Conservation (phyloP, 2,329 filamentous ascomycete genomes). For the Pseudopithomyces maydicus region DNA sequence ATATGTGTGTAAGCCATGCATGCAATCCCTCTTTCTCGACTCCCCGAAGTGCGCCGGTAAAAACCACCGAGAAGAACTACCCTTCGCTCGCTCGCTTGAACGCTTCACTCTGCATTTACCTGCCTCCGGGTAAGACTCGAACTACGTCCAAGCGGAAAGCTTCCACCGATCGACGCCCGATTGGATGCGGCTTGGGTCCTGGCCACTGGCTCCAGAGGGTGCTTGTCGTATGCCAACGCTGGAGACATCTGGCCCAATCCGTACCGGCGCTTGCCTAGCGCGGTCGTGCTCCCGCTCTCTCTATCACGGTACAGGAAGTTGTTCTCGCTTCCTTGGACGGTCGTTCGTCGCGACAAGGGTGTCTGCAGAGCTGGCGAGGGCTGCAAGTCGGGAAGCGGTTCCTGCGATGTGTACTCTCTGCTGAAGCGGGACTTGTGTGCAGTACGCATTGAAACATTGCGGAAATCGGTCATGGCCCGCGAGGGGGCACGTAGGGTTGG, state of each 20-base stretch:
- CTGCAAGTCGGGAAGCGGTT: constrained; percentile 44
- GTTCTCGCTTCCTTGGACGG: constrained; percentile 34
- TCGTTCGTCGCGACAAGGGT: constrained; percentile 36
- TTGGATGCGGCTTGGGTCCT: constrained; percentile 33
- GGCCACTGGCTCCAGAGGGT: constrained; percentile 25
- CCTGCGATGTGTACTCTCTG: constrained; percentile 43
- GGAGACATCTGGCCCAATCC: constrained; percentile 36
- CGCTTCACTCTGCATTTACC: constrained; percentile 40
- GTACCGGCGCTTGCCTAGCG: constrained; percentile 25
- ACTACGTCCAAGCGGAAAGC: constrained; percentile 31
- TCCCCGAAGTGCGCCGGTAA: neutral
- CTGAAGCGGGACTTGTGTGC: constrained; percentile 28
- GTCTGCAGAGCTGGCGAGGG: constrained; percentile 37
- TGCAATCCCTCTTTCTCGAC: neutral
- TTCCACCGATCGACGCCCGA: constrained; percentile 34
- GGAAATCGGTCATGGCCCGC: constrained; percentile 54
- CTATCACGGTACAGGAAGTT: constrained; percentile 32
- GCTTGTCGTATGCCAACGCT: constrained; percentile 39
- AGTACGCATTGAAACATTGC: constrained; percentile 29
- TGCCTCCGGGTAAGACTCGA: constrained; percentile 36
- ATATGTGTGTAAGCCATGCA: neutral
- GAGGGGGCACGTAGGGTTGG: constrained; percentile 51
- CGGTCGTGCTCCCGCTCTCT: neutral
- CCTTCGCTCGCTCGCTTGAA: constrained; percentile 11
- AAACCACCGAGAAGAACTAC: constrained; percentile 15